Evolutionary conservation across 2,329 filamentous ascomycete genomes (phyloP).

Genomic region (Venturia aucupariae): DNA sequence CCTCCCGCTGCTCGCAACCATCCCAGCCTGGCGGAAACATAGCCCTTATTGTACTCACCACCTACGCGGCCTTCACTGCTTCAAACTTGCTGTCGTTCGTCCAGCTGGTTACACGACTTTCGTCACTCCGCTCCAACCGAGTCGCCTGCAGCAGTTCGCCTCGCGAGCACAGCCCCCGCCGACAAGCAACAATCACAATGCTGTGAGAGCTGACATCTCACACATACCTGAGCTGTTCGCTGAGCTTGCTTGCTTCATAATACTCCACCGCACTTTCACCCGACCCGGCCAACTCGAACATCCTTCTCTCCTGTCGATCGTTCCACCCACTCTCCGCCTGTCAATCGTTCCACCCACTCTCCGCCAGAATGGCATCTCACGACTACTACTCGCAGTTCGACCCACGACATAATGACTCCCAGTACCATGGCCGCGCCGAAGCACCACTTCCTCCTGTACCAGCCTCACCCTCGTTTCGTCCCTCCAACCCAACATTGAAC

Average conservation of each 20-base stretch:
- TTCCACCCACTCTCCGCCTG: not conserved
- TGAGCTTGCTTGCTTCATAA: not conserved
- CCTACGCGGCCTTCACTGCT: not conserved
- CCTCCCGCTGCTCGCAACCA: not conserved
- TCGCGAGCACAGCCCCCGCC: not conserved
- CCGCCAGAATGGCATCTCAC: slow-evolving; percentile 36
- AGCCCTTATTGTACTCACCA: not conserved
- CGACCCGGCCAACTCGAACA: not conserved
- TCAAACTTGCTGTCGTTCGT: not conserved
- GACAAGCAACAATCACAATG: not conserved
- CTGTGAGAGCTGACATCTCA: not conserved
- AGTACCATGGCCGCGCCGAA: slow-evolving; percentile 33
- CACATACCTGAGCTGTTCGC: not conserved
- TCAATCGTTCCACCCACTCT: not conserved
- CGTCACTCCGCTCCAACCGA: not conserved
- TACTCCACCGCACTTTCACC: not conserved
- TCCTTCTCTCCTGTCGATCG: not conserved
- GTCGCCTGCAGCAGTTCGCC: not conserved
- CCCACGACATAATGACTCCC: slow-evolving; percentile 29
- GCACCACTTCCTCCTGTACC: slow-evolving; percentile 28
- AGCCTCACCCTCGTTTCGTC: slow-evolving; percentile 20
- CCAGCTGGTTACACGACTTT: not conserved
- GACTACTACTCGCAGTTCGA: slow-evolving; percentile 52
- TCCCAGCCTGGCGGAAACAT: not conserved
- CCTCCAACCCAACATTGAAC: slow-evolving; percentile 26